Evolutionary conservation across 768 basidiomycete species (phyloP).

Genomic region (Suillus decipiens): DNA sequence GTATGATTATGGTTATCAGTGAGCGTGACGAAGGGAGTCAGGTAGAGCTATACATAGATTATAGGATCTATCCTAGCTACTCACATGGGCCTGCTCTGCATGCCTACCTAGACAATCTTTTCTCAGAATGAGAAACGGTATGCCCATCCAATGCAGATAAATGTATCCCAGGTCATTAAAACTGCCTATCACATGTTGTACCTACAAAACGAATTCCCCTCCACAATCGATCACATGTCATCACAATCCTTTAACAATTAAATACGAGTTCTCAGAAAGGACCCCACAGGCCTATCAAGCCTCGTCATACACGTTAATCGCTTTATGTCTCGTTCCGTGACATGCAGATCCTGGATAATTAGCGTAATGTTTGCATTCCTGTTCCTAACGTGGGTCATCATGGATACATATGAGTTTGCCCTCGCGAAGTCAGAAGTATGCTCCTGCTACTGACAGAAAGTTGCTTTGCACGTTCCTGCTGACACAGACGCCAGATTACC

Average conservation of each 20-base stretch:
- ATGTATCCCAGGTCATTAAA: neutral
- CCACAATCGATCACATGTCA: neutral
- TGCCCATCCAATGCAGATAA: neutral
- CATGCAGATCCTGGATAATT: neutral
- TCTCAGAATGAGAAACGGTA: neutral
- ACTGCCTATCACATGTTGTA: neutral
- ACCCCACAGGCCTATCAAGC: neutral
- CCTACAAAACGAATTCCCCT: neutral
- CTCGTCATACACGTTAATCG: neutral
- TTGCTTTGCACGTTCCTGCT: neutral
- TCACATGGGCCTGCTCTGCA: no score
- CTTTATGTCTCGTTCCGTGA: neutral
- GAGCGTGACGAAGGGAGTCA: no score
- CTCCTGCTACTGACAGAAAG: no score
- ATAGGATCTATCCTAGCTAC: no score
- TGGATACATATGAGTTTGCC: conserved; percentile 2
- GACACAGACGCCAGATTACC: neutral
- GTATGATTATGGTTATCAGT: no score
- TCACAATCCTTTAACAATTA: neutral
- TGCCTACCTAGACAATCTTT: neutral
- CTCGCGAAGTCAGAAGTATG: conserved; percentile 6
- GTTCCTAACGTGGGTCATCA: neutral
- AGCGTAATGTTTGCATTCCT: neutral
- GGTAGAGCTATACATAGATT: no score
- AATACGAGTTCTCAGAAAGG: neutral